Evolutionary conservation across 306 rosid species (phyloP), one percentile per base, ranked within the genome.

Genomic region (Corylus avellana): DNA sequence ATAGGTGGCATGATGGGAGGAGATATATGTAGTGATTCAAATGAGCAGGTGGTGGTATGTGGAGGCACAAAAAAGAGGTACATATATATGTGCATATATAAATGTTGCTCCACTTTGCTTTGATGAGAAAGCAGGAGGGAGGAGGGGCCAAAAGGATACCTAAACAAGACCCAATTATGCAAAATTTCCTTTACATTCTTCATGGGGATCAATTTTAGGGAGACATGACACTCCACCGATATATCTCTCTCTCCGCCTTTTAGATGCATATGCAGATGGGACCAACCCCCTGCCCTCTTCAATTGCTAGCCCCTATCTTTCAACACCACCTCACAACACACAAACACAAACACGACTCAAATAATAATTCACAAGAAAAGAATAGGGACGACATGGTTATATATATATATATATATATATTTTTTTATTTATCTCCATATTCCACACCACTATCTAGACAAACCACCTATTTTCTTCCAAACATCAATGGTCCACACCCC

Each of bases 201-300:
- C 92, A 85, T 85, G 85, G 86, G 87, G 89, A 75, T 88, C 85
- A 88, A 90, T 85, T 63, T n/a, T 22, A 75, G 83, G 88, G 91
- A 81, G 94, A 87, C 92, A 92, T 79, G 85, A 78, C 91, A 88
- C 80, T 76, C 86, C 88, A 79, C 91, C 85, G 46, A 32, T 22
- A 79, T 85, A 81, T 82, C 81, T 84, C 89, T 80, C 83, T 76
- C 82, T 75, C 79, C 83, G 76, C 82, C 80, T 84, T 92, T 87
- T 88, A 92, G 91, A 80, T 88, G 91, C 88, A 85, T 92, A 92
- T 89, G 86, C 85, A 75, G 85, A 81, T 87, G 91, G 91, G 86
- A 76, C 88, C 95, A 77, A 61, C 50, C 77, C 73, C 78, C 80
- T 46, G 55, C 72, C 71, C 76, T 77, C 37, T 55, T 64, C 8